Conservation (phyloP, 192 early-diverging fungal genomes). For the Thamnidium elegans region DNA sequence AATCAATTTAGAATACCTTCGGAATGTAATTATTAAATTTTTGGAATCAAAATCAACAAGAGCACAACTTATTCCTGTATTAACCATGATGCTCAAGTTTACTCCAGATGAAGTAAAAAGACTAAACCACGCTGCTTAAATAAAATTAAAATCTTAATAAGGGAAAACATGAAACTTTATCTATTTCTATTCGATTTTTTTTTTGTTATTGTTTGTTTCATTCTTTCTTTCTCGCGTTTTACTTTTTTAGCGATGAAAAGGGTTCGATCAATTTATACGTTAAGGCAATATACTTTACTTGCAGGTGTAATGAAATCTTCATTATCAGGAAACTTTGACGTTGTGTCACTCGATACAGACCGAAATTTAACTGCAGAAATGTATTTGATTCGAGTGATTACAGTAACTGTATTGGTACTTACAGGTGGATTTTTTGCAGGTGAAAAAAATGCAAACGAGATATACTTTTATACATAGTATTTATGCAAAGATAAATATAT, state of each 20-base stretch:
- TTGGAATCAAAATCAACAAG: slow-evolving; percentile 69
- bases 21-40: slow-evolving; percentile 70
- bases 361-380: too few species aligned
- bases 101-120: slow-evolving; percentile 67
- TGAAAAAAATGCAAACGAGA: neutral
- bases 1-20: slow-evolving; percentile 72
- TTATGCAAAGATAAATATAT: too few species aligned
- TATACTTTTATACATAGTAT: too few species aligned
- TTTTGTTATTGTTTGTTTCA: too few species aligned
- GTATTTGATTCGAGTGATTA: too few species aligned
- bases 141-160: neutral
- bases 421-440: slow-evolving; percentile 33
- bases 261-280: too few species aligned
- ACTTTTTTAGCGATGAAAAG: too few species aligned
- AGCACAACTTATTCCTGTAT: slow-evolving; percentile 65
- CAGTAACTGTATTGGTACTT: slow-evolving; percentile 13
- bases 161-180: neutral
- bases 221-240: neutral
- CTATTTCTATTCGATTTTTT: neutral
- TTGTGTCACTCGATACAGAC: too few species aligned
- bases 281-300: too few species aligned
- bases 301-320: too few species aligned
- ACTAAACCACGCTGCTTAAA: slow-evolving; percentile 25
- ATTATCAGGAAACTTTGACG: too few species aligned
- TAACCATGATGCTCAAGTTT: slow-evolving; percentile 65